Evolutionary conservation across 805 yeast genomes (phyloP), one percentile per base, ranked within the genome.

Genomic region (Spathaspora girioi): DNA sequence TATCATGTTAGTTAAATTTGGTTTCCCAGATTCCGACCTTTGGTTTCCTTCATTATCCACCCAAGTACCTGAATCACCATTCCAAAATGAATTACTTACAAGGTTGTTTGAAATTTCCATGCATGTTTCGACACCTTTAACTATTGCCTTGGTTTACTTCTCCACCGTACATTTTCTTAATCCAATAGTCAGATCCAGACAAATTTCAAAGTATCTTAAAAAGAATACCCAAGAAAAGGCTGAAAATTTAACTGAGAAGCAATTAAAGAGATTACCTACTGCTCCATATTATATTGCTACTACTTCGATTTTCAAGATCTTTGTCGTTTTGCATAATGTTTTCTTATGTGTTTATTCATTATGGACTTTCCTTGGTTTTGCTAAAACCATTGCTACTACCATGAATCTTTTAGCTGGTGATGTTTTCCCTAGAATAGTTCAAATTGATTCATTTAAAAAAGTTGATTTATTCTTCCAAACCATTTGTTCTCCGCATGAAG

Each of bases 331-430:
- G 41, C 91, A 85, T 67, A 85, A 85, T 62, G 56, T 82, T 19
- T 75, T 79, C 43, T 76, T 85, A 38, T 84, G 89, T 62, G 69
- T 70, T n/a, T 85, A 84, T 67, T 84, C 89, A 2, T 76, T 78
- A 29, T 84, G 89, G 89, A 84, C 90, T 8, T 84, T 84, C 55
- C 45, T 81, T 19, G 88, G 89, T n/a, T 83, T 85, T 84, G 65
- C 78, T 26, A 59, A 69, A 17, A 72, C 86, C 10, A 78, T 85
- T 59, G 64, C 70, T 52, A 64, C 67, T 46, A 74, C 79, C 52
- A 64, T 68, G 58, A 56, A 59, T 48, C 55, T 60, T 32, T 54
- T 65, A 55, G 56, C 57, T 50, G 55, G 52, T 3, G 45, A 45
- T n/a, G 35, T 51, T 38, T 54, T 54, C 32, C 54, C 56, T 15